A percentile compares a stretch with the other conserved stretches of the same genome.
These are phyloP conservation scores for Seminavis robusta DNA, from an alignment of 108 stramenopile species.

Conservation along the genomic window DNA sequence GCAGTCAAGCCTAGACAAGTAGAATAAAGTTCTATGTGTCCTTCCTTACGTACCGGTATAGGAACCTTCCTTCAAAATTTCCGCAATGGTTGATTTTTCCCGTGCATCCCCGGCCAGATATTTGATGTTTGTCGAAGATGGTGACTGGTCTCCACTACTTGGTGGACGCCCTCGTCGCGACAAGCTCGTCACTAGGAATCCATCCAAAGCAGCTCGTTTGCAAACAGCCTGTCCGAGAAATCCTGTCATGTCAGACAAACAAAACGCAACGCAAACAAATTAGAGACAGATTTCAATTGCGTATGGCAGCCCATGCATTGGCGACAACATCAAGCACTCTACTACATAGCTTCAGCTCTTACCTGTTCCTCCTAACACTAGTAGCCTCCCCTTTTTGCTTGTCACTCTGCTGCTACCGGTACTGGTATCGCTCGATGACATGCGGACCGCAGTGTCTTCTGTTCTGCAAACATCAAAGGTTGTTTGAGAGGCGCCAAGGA, in stretches of 20 bases:
- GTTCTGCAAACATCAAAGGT: no score
- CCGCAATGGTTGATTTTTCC: slow-evolving; percentile 19
- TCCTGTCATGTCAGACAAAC: no score
- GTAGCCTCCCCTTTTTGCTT: slow-evolving; percentile 18
- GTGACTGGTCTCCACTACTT: background rate
- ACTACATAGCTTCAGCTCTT: no score
- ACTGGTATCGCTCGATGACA: no score
- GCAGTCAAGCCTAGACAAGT: background rate
- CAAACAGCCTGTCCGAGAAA: slow-evolving; percentile 49
- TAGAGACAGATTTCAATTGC: no score
- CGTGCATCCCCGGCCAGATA: slow-evolving; percentile 47
- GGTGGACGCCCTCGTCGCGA: slow-evolving; percentile 39
- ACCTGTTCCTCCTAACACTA: slow-evolving; percentile 26
- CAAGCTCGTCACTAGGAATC: slow-evolving; percentile 38
- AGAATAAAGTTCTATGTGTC: background rate
- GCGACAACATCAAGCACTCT: no score
- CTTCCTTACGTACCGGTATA: slow-evolving; percentile 15
- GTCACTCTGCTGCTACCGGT: no score
- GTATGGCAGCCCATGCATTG: no score
- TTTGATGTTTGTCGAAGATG: slow-evolving; percentile 14
- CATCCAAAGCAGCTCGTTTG: slow-evolving; percentile 31
- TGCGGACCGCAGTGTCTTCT: no score
- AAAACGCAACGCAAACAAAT: no score
- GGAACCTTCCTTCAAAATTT: slow-evolving; percentile 33
- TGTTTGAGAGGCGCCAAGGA: no score